Conservation (phyloP, 2,329 filamentous ascomycete species). For the Ascochyta lentis region DNA sequence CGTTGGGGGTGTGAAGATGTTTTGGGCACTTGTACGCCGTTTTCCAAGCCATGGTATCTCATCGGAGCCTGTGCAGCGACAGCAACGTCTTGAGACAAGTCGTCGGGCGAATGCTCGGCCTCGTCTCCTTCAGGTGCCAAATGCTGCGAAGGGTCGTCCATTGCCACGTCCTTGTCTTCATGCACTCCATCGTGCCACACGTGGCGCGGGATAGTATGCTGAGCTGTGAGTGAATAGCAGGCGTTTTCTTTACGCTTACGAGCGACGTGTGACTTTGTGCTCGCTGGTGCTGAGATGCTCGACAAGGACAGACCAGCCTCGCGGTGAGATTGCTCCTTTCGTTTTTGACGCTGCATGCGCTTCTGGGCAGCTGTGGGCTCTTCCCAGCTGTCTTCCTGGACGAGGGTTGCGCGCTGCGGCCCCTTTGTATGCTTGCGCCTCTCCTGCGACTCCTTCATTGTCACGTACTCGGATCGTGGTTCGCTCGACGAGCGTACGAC, state of each 20-base stretch:
- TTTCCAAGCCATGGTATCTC: constrained; percentile 25
- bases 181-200: constrained; percentile 21
- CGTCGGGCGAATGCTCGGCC: constrained; percentile 42
- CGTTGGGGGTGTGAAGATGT: constrained; percentile 46
- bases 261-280: not conserved
- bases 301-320: constrained; percentile 33
- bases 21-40: constrained; percentile 45
- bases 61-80: constrained; percentile 20
- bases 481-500: constrained; percentile 46
- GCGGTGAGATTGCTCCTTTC: constrained; percentile 30
- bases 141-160: constrained; percentile 28
- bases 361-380: constrained; percentile 29
- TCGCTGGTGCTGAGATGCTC: constrained; percentile 36
- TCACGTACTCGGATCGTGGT: constrained; percentile 52
- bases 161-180: constrained; percentile 33
- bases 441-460: constrained; percentile 55
- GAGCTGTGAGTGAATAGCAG: not conserved
- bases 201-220: constrained; percentile 8
- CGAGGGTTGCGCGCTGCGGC: constrained; percentile 18
- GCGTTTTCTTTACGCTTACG: not conserved
- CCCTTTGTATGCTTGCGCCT: constrained; percentile 35
- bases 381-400: constrained; percentile 41
- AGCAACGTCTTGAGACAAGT: constrained; percentile 32
- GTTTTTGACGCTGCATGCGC: constrained; percentile 28
- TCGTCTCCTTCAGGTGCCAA: constrained; percentile 18